Evolutionary conservation across 2,329 filamentous ascomycete species (phyloP), one percentile per base, ranked within the genome.

Genomic region (Colletotrichum coccodes): DNA sequence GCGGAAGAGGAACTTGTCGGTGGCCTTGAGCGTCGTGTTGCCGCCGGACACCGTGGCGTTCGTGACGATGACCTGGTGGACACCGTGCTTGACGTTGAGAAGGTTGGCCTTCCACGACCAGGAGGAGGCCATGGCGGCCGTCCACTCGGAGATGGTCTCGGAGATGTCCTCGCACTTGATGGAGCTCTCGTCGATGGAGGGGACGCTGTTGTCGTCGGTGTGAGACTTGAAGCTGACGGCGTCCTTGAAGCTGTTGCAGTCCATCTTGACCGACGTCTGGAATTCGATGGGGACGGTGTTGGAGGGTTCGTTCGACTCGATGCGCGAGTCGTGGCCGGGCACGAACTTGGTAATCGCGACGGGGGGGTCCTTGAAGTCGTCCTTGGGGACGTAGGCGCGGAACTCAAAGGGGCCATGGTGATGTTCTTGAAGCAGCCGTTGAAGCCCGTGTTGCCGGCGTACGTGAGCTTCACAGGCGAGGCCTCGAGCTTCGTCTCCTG

Each of bases 271-370:
- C 0, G 88, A 90, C 76, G 90, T 91, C 30, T 87, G 84, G 4
- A 92, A 68, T 62, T 86, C 82, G 56, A 91, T 79, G n/a, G 71
- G 36, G 23, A 76, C 73, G 5, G 62, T 69, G 32, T 72, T 71
- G 16, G 64, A 52, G 16, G 57, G 38, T 2, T 63, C 44, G 14
- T 47, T 53, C 32, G 89, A 89, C n/a, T 84, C 68, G 4, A 91
- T 73, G 4, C 89, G 85, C 5, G 78, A 77, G 72, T 92, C 90
- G 72, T 92, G 90, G 3, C 89, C 89, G 7, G 90, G 90, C 1
- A 78, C 74, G 72, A 91, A 89, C 44, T 82, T 83, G 14, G 89
- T 91, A 72, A 91, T 84, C 77, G 87, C 85, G 0, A 89, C 89
- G 1, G 81, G 80, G 4, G 88, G 87, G 11, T 77, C 74, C 16